phyloP scores from a whole-genome alignment of 768 basidiomycete species.

The Ramaria rubella region DNA sequence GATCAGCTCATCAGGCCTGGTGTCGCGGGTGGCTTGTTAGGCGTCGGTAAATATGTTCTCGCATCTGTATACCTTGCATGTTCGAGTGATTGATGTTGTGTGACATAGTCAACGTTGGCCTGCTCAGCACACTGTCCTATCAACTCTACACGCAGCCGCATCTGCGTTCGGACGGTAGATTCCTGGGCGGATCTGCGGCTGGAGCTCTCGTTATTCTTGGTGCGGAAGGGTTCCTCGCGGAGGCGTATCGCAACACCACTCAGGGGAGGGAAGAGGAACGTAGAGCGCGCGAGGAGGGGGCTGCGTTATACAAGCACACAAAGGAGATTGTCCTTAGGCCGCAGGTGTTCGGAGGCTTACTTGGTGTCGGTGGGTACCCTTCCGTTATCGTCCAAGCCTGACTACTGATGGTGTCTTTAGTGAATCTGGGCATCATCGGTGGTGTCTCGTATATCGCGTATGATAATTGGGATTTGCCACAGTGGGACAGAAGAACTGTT shows the following conservation, averaged over 20 bases:
- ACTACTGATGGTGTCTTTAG: slow-evolving; percentile 24
- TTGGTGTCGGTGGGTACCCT: slow-evolving; percentile 42
- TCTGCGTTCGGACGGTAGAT: slow-evolving; percentile 49
- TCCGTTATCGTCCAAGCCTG: background rate
- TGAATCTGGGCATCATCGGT: slow-evolving; percentile 60
- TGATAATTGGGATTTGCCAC: slow-evolving; percentile 53
- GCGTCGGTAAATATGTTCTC: slow-evolving; percentile 47
- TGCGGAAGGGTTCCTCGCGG: slow-evolving; percentile 56
- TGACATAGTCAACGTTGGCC: slow-evolving; percentile 59
- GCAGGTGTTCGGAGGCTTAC: slow-evolving; percentile 56
- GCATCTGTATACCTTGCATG: too few species aligned
- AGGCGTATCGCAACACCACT: slow-evolving; percentile 53
- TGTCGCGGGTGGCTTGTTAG: slow-evolving; percentile 65
- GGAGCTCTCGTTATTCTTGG: slow-evolving; percentile 51
- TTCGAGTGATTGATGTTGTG: too few species aligned
- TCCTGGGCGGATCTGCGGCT: slow-evolving; percentile 47
- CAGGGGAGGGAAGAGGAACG: slow-evolving; percentile 51
- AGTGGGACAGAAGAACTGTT: slow-evolving; percentile 57
- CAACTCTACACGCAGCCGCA: slow-evolving; percentile 56
- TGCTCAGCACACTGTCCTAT: slow-evolving; percentile 56
- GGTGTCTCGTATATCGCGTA: slow-evolving; percentile 59
- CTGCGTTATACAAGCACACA: slow-evolving; percentile 44
- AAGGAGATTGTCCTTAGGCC: slow-evolving; percentile 56
- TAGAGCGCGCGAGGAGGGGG: slow-evolving; percentile 52
- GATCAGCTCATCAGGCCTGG: slow-evolving; percentile 56